phyloP scores from a whole-genome alignment of 768 basidiomycete genomes.

The Hericium erinaceus region DNA sequence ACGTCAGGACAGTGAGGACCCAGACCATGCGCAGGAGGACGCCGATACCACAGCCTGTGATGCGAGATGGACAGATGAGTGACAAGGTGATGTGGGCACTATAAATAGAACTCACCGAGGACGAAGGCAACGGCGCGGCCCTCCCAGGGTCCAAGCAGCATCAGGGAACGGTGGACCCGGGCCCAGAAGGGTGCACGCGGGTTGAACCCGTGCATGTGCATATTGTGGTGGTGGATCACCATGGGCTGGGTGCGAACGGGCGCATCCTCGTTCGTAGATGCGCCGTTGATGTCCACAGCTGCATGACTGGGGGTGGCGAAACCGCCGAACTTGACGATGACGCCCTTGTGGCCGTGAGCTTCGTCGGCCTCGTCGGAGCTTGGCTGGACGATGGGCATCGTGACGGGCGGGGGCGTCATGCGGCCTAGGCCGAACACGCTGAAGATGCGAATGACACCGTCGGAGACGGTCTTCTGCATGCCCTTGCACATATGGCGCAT shows the following conservation, averaged over 20 bases:
- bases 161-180: conserved; percentile 57
- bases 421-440: conserved; percentile 2
- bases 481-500: conserved; percentile 12
- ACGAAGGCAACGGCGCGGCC: conserved; percentile 78
- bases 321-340: not conserved
- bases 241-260: conserved; percentile 15
- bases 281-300: not conserved
- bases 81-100: not conserved
- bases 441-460: conserved; percentile 5
- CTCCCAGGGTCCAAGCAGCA: conserved; percentile 73
- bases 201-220: conserved; percentile 12
- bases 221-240: conserved; percentile 14
- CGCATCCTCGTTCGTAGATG: not conserved
- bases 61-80: not conserved
- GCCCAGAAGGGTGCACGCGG: conserved; percentile 35
- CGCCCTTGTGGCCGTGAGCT: not conserved
- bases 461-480: conserved; percentile 5
- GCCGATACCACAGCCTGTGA: conserved; percentile 71
- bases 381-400: not conserved
- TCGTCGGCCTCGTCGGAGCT: conserved; percentile 1
- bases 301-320: not conserved
- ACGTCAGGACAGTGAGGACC: conserved; percentile 55
- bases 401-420: not conserved
- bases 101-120: conserved; percentile 41
- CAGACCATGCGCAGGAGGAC: conserved; percentile 76